Evolutionary conservation across 2,329 filamentous ascomycete genomes (phyloP), one percentile per base, ranked within the genome.

Genomic region (Botrytis galanthina): DNA sequence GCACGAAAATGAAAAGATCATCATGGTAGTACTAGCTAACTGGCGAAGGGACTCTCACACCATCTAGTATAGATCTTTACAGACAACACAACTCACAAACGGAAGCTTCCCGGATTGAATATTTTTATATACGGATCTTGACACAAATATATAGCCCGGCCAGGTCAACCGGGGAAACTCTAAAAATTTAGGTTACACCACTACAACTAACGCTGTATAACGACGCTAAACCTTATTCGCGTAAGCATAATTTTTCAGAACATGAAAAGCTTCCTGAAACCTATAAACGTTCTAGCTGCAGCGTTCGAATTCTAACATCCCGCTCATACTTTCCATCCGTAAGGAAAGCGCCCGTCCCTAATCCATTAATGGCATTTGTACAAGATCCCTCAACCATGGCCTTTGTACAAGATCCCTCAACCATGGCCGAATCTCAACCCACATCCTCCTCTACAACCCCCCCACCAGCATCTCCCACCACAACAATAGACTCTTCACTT

Each of bases 401-500:
- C 51, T n/a, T n/a, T n/a, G n/a, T n/a, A n/a, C n/a, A 67, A 72
- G 35, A 14, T 32, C 42, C 70, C 35, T 42, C 48, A 37, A 32
- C 46, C 62, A 72, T 72, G 70, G 70, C 70, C 51, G 51, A 72
- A 39, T 72, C 62, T 59, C 37, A 59, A 66, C 57, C 61, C 73
- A 54, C 64, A 66, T 39, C 73, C 73, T 71, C 63, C 75, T 37
- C 72, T 71, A 20, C 42, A 37, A 71, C 12, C 37, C 37, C 73
- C 54, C 51, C 72, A 61, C 67, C 74, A 73, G 39, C 67, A 29
- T 51, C 69, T 18, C 29, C 71, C 57, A 29, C 70, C 20, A 37
- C 77, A 46, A 70, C 77, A 70, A 48, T 75, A 51, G 73, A 76
- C 42, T 78, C 78, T 32, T 62, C 75, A 42, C 75, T 80, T 75